phyloP scores from a whole-genome alignment of 768 basidiomycete species.

The Xerocomus brunneocitrinus region DNA sequence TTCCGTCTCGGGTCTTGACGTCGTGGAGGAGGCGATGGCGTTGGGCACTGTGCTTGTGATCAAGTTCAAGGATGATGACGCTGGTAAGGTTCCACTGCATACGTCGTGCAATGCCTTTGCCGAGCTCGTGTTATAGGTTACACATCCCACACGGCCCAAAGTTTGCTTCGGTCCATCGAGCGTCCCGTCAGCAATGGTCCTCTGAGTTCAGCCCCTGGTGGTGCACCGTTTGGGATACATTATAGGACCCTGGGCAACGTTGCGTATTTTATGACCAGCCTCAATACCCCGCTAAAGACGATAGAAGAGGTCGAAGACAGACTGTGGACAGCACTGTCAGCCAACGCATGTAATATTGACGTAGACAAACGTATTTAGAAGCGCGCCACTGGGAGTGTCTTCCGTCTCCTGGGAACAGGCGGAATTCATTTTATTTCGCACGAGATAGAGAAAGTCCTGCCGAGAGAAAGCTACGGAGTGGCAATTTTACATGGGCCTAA shows the following conservation, averaged over 20 bases:
- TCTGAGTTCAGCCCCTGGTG: constrained; percentile 46
- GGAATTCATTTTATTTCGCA: neutral
- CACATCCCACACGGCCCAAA: constrained; percentile 60
- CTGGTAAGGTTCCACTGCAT: constrained; percentile 40
- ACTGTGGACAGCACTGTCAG: constrained; percentile 43
- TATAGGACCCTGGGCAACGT: constrained; percentile 87
- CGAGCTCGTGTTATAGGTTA: constrained; percentile 38
- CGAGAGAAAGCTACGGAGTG: no score
- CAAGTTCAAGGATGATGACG: constrained; percentile 54
- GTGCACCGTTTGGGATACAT: constrained; percentile 66
- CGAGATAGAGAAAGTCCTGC: neutral
- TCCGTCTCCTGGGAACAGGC: neutral
- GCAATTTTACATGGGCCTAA: no score
- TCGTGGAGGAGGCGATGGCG: constrained; percentile 77
- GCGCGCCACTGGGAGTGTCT: neutral
- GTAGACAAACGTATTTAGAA: neutral
- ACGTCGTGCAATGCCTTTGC: neutral
- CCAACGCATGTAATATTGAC: neutral
- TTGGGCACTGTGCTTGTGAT: constrained; percentile 83
- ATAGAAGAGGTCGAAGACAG: constrained; percentile 62
- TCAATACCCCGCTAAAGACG: constrained; percentile 58
- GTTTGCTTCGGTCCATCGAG: constrained; percentile 51
- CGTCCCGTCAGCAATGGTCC: constrained; percentile 16
- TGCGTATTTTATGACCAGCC: constrained; percentile 86
- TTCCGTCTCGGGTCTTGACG: constrained; percentile 47